phyloP scores from a whole-genome alignment of 768 basidiomycete genomes.

The Tylopilus plumbeoviolaceoides region DNA sequence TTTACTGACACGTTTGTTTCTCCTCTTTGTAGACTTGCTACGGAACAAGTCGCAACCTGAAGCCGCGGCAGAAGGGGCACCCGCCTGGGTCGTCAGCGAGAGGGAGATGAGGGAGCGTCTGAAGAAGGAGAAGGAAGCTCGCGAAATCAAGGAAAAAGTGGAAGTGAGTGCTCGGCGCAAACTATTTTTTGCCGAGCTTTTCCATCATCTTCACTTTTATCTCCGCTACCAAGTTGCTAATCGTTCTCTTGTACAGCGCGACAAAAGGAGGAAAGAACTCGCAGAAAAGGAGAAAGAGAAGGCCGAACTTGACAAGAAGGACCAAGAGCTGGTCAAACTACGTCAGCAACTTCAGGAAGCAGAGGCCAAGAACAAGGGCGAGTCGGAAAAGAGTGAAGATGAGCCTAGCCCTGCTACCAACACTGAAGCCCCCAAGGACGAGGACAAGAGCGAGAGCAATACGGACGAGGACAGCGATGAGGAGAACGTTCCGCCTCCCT shows the following conservation, averaged over 20 bases:
- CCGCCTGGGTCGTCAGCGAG: conserved; percentile 71
- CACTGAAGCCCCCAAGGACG: conserved; percentile 20
- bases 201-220: conserved; percentile 8
- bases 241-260: conserved; percentile 31
- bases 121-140: conserved; percentile 67
- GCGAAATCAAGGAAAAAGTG: conserved; percentile 62
- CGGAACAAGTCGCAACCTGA: conserved; percentile 84
- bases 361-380: conserved; percentile 46
- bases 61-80: conserved; percentile 61
- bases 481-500: conserved; percentile 37
- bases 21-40: conserved; percentile 53
- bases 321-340: conserved; percentile 52
- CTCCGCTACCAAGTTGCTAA: conserved; percentile 1
- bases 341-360: conserved; percentile 50
- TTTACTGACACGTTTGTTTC: conserved; percentile 24
- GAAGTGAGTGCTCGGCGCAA: conserved; percentile 46
- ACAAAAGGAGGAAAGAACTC: conserved; percentile 42
- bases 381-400: conserved; percentile 43
- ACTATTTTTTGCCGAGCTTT: conserved; percentile 15
- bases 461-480: conserved; percentile 41
- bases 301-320: conserved; percentile 63
- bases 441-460: conserved; percentile 30
- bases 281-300: conserved; percentile 52
- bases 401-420: conserved; percentile 15
- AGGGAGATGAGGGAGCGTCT: conserved; percentile 71